Evolutionary conservation across 2,329 filamentous ascomycete genomes (phyloP).

Genomic region (Epichloe sylvatica): DNA sequence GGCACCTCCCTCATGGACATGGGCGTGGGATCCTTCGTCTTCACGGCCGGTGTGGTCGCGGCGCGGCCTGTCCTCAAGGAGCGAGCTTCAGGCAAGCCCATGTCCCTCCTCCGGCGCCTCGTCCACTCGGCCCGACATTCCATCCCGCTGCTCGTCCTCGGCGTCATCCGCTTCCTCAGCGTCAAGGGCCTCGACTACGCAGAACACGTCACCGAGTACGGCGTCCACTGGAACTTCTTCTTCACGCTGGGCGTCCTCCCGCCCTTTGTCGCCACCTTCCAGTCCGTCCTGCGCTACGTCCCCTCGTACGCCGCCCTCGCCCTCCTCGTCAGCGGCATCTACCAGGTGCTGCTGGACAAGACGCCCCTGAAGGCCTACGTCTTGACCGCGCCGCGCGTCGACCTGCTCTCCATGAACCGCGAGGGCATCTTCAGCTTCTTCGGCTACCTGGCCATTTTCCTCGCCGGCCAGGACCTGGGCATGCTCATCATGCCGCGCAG

Average conservation of each 20-base stretch:
- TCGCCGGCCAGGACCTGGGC: constrained; percentile 74
- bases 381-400: constrained; percentile 62
- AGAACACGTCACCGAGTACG: constrained; percentile 94
- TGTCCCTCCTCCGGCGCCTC: constrained; percentile 44
- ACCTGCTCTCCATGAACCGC: constrained; percentile 76
- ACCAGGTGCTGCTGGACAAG: constrained; percentile 63
- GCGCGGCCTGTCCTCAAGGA: constrained; percentile 67
- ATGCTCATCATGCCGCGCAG: constrained; percentile 59
- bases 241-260: constrained; percentile 84
- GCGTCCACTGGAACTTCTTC: constrained; percentile 99
- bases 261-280: constrained; percentile 74
- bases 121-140: constrained; percentile 61
- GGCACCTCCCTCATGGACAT: constrained; percentile 98
- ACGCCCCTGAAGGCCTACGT: constrained; percentile 73
- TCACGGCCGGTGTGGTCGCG: constrained; percentile 81
- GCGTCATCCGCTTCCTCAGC: constrained; percentile 66
- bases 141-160: constrained; percentile 66
- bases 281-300: constrained; percentile 53
- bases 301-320: constrained; percentile 68
- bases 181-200: constrained; percentile 94
- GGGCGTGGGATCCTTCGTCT: constrained; percentile 94
- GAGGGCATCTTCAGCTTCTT: constrained; percentile 93
- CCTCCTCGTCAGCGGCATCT: constrained; percentile 51
- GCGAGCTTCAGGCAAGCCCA: constrained; percentile 34
- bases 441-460: constrained; percentile 89